Evolutionary conservation across 2,329 filamentous ascomycete species (phyloP).

Genomic region (Neurospora sp.): DNA sequence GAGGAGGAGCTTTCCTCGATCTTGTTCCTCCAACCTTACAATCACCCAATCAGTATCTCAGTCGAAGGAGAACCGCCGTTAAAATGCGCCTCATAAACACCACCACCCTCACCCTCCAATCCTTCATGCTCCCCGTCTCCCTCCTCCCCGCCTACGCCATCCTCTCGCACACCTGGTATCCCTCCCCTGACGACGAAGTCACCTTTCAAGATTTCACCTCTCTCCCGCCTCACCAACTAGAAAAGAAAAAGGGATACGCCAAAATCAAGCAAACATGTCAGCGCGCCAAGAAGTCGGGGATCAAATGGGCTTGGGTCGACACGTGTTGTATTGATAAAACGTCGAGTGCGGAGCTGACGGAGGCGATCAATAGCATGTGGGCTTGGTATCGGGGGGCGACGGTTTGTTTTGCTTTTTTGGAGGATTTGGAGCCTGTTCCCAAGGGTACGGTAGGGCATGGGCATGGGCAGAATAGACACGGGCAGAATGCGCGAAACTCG

Average conservation of each 20-base stretch:
- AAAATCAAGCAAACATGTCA: slow-evolving; percentile 7
- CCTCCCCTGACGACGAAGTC: slow-evolving; percentile 3
- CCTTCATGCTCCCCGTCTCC: slow-evolving; percentile 8
- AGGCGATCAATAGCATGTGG: slow-evolving; percentile 12
- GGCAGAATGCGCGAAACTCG: neutral
- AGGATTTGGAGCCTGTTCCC: neutral
- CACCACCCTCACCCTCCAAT: slow-evolving; percentile 5
- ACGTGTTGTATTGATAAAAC: slow-evolving; percentile 8
- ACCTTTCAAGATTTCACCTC: slow-evolving; percentile 8
- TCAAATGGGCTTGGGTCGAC: slow-evolving; percentile 11
- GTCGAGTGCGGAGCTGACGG: slow-evolving; percentile 5
- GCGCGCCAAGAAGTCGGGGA: slow-evolving; percentile 1
- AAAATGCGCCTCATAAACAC: slow-evolving; percentile 13
- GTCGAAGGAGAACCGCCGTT: no score
- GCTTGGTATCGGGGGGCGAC: slow-evolving; percentile 7
- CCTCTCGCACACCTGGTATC: slow-evolving; percentile 8
- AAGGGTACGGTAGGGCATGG: neutral
- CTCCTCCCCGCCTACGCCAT: slow-evolving; percentile 8
- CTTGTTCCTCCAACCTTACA: no score
- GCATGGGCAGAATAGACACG: neutral
- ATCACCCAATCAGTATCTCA: no score
- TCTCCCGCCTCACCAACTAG: slow-evolving; percentile 2
- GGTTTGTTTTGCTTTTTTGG: slow-evolving; percentile 9
- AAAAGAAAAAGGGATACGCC: slow-evolving; percentile 3
- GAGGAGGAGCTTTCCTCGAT: no score